phyloP scores from a whole-genome alignment of 805 yeast species.

The Pichia pseudocactophila region DNA sequence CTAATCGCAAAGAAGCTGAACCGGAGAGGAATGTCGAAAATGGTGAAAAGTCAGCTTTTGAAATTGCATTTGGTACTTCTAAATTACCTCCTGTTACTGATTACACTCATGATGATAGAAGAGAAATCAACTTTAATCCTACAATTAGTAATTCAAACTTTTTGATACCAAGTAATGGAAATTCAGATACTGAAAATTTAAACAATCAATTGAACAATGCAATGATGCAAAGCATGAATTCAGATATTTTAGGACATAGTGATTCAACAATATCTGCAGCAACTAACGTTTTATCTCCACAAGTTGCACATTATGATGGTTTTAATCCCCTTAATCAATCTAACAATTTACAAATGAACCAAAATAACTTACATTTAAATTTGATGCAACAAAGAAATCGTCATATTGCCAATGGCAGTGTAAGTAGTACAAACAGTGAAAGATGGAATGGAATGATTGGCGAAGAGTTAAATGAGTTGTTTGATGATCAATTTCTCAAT shows the following conservation, averaged over 20 bases:
- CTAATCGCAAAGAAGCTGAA: conserved; percentile 8
- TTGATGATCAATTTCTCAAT: conserved; percentile 27
- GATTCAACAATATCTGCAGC: too few relatives aligned
- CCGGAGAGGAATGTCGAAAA: conserved; percentile 15
- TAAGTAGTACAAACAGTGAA: neutral
- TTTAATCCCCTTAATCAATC: neutral
- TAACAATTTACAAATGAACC: neutral
- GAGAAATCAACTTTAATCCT: conserved; percentile 7
- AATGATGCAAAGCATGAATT: neutral
- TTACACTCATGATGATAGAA: conserved; percentile 12
- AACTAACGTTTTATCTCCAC: too few relatives aligned
- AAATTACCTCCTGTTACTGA: conserved; percentile 30
- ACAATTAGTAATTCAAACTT: conserved; percentile 4
- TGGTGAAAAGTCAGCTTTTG: conserved; percentile 21
- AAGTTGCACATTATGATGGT: neutral
- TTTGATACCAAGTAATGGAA: neutral
- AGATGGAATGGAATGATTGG: neutral
- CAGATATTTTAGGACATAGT: neutral
- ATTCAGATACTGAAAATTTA: neutral
- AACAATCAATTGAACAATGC: too few relatives aligned
- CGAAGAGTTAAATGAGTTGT: conserved; percentile 21
- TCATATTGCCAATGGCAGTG: neutral
- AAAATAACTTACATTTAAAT: neutral
- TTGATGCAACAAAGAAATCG: neutral
- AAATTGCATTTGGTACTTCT: conserved; percentile 30